phyloP scores from a whole-genome alignment of 2,329 filamentous ascomycete genomes.

The Fusarium chaquense region DNA sequence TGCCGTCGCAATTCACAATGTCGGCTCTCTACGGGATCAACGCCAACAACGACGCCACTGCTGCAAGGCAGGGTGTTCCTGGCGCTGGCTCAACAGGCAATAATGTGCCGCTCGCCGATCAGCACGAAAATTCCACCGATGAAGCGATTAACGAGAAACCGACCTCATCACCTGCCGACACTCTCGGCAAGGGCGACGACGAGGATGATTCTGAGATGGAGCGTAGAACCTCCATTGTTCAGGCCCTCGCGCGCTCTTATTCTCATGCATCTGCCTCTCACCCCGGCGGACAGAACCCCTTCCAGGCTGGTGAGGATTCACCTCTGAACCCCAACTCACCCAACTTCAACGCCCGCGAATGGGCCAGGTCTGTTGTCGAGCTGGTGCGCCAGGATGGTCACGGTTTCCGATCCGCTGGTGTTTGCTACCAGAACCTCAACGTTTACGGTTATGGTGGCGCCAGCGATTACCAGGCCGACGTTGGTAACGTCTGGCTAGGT shows the following conservation, averaged over 20 bases:
- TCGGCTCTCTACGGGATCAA: slow-evolving; percentile 44
- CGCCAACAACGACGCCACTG: slow-evolving; percentile 63
- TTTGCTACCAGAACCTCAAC: slow-evolving; percentile 75
- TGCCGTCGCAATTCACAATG: slow-evolving; percentile 39
- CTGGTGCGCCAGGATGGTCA: slow-evolving; percentile 65
- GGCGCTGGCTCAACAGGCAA: slow-evolving; percentile 45
- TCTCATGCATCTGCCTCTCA: slow-evolving; percentile 60
- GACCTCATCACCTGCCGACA: slow-evolving; percentile 46
- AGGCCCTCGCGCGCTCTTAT: slow-evolving; percentile 67
- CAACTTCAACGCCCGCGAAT: slow-evolving; percentile 67
- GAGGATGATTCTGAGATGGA: slow-evolving; percentile 58
- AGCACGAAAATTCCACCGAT: slow-evolving; percentile 51
- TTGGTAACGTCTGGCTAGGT: slow-evolving; percentile 71
- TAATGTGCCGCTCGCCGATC: slow-evolving; percentile 31
- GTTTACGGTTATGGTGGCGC: slow-evolving; percentile 75
- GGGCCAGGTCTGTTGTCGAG: slow-evolving; percentile 71
- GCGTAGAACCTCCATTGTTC: slow-evolving; percentile 65
- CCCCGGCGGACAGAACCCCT: slow-evolving; percentile 60
- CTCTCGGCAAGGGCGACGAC: slow-evolving; percentile 49
- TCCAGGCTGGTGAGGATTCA: slow-evolving; percentile 62
- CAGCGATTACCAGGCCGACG: slow-evolving; percentile 78
- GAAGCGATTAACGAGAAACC: slow-evolving; percentile 44
- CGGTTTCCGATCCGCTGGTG: slow-evolving; percentile 70
- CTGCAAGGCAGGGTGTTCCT: slow-evolving; percentile 58
- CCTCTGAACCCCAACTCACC: slow-evolving; percentile 64